Base-by-base conservation (phyloP, 805 yeast species). In the Spathaspora girioi region DNA sequence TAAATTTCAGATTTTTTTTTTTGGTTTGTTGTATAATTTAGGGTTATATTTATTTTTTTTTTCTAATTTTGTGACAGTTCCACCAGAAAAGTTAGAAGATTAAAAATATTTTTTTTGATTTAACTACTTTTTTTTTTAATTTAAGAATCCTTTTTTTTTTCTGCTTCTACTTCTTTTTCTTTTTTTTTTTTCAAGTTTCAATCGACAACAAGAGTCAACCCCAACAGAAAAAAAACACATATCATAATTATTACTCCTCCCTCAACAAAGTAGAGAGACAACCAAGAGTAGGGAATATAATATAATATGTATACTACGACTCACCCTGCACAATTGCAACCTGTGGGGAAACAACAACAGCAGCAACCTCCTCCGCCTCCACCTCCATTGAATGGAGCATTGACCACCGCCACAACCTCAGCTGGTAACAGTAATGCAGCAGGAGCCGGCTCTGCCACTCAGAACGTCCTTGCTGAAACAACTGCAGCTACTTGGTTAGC, bases 401-500 rank as follows among this genome's bases (percentile, higher is more conserved):
- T 51, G 29, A 51, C 41, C 11, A n/a, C 15, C 3, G 17, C 40
- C 4, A 11, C 48, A 45, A 18, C 50, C 23, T 35, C 50, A 17
- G 27, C 52, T 17, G 43, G 43, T 27, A 29, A 43, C 20, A 29
- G 46, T 41, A 35, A 49, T 27, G 7, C 54, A 20, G 18, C 55
- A 38, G 38, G 48, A 45, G 20, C 18, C 18, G 38, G 35, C 47
- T 14, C 38, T 42, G 54, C 49, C 27, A 46, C 59, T 38, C 43
- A 54, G 6, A 58, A 52, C 29, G 53, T 64, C 26, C 57, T 71
- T 35, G 50, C 67, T 55, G 71, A 79, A 64, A 84, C 89, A 47
- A 85, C 89, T 20, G 84, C 89, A 1, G 87, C 86, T 50, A 87
- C 97, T 3, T 91, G 97, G 97, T 72, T 88, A 46, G 91, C 96